These are phyloP conservation scores for Leishmania turanica DNA, from an alignment of 208 protist genomes.

Conservation along the genomic window DNA sequence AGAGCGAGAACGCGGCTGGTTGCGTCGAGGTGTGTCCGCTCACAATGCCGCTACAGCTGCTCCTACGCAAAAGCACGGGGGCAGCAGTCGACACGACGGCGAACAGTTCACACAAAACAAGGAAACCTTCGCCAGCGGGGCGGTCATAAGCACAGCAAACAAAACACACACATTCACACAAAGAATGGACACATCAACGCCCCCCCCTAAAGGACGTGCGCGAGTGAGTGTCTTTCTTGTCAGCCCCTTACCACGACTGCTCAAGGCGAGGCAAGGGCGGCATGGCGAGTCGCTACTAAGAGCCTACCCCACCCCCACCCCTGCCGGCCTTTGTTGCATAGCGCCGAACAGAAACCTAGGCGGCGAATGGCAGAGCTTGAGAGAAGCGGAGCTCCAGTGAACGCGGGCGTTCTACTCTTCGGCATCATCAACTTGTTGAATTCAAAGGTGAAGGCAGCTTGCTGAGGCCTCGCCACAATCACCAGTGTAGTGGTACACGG, in stretches of 20 bases:
- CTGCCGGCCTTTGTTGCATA: not conserved
- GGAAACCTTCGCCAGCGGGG: not conserved
- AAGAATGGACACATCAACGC: not conserved
- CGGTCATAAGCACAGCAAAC: not conserved
- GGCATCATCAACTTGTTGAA: not conserved
- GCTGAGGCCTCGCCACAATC: not conserved
- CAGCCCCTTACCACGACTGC: not conserved
- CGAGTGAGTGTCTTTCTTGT: not conserved
- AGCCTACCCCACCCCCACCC: not conserved
- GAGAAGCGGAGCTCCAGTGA: not conserved
- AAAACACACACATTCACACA: not conserved
- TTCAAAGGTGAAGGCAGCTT: not conserved
- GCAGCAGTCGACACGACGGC: not conserved
- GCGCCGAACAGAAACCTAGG: not conserved
- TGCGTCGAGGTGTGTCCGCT: not conserved
- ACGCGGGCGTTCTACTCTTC: not conserved
- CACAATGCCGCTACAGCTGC: not conserved
- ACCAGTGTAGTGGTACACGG: constrained; percentile 6
- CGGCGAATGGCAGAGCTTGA: not conserved
- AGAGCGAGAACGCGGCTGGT: not conserved
- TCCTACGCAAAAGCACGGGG: not conserved
- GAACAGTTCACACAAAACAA: constrained; percentile 16
- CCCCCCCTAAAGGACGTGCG: not conserved
- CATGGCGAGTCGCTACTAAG: not conserved
- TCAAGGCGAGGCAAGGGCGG: not conserved